These are phyloP conservation scores for Calamus simplicifolius DNA, from an alignment of 176 grass and related monocot genomes.

Conservation along the genomic window DNA sequence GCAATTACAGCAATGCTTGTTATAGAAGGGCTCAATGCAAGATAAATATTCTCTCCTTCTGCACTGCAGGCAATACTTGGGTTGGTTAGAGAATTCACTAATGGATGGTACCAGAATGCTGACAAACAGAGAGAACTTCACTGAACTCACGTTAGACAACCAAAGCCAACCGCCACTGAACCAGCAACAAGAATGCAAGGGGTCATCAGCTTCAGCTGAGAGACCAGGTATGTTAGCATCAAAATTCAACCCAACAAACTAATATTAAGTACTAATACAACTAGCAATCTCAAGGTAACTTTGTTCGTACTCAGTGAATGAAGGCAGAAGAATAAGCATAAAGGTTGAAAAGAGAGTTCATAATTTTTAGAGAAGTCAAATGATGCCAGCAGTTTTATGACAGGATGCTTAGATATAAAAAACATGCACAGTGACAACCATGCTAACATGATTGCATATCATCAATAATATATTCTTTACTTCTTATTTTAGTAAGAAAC, in stretches of 20 bases:
- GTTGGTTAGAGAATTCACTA: not conserved
- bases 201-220: conserved; percentile 6
- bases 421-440: no score
- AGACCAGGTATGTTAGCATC: not conserved
- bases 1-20: conserved; percentile 9
- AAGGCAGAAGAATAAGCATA: no score
- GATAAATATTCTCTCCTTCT: conserved; percentile 9
- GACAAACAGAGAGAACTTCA: not conserved
- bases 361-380: no score
- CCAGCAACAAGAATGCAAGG: conserved; percentile 8
- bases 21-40: not conserved
- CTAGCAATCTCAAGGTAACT: no score
- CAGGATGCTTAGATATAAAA: no score
- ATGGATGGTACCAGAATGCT: no score
- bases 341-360: no score
- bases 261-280: not conserved
- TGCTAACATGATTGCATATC: no score
- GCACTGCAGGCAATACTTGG: not conserved
- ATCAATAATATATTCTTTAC: no score
- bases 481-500: no score
- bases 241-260: not conserved
- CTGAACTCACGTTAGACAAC: conserved; percentile 4
- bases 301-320: no score
- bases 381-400: no score
- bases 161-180: conserved; percentile 6